Evolutionary conservation across 768 basidiomycete genomes (phyloP), one percentile per base, ranked within the genome.

Genomic region (Lactifluus hygrophoroides): DNA sequence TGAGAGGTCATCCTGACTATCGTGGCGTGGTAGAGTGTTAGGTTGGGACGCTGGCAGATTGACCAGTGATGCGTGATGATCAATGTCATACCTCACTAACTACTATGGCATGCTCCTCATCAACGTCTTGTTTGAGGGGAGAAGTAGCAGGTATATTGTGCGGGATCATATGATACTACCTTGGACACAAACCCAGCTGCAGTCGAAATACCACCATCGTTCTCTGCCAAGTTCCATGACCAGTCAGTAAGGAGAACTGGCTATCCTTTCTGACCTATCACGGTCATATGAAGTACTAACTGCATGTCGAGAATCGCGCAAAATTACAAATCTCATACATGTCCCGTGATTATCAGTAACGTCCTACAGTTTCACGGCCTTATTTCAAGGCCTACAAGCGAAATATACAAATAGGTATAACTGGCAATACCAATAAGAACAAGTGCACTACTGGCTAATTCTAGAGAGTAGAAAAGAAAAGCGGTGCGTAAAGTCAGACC

Each of bases 1-100:
- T 86, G 53, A 71, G 82, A 50, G 83, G 82, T 57, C 84, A n/a
- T 86, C 46, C 64, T 86, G 21, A 67, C 71, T 3, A 66, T 66
- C n/a, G n/a, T n/a, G n/a, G n/a, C 11, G 72, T 72, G 70, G 66
- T 72, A 16, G 65, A 65, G 17, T 25, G 44, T 35, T 61, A 61
- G 35, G 32, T 19, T 9, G 44, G 25, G 43, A 44, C 43, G 30
- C 30, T 7, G 10, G 30, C n/a, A n/a, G n/a, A n/a, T 44, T 14
- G 9, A 13, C 23, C 13, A 25, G 5, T 13, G 25, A 25, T 11
- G 23, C 25, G 23, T 11, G 11, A 11, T 27, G 14, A 25, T 25
- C 44, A 10, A 23, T 2, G 23, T 45, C 23, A 13, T 32, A 32
- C 30, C 4, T 32, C 30, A 32, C 10, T 32, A 32, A n/a, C n/a